These are phyloP conservation scores for Ensete ventricosum DNA, from an alignment of 176 grass and related monocot species.

Conservation along the genomic window DNA sequence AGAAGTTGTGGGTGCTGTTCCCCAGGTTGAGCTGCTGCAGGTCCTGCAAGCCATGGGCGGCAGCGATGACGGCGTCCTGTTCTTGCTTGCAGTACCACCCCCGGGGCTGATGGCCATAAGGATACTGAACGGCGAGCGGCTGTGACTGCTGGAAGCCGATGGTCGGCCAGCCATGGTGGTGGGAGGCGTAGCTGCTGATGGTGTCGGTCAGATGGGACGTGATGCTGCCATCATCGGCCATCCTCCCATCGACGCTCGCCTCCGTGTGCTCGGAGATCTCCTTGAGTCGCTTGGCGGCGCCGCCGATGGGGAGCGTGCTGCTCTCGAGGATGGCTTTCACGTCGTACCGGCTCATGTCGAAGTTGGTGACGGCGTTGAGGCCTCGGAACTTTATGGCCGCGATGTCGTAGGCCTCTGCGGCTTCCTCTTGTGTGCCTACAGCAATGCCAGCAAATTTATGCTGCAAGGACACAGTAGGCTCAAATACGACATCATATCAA, in stretches of 20 bases:
- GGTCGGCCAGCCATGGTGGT: slow-evolving; percentile 29
- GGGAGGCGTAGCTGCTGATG: slow-evolving; percentile 20
- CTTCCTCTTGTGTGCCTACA: slow-evolving; percentile 77
- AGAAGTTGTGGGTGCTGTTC: slow-evolving; percentile 42
- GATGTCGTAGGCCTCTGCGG: slow-evolving; percentile 74
- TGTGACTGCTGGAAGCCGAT: slow-evolving; percentile 25
- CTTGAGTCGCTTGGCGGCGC: slow-evolving; percentile 36
- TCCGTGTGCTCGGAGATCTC: slow-evolving; percentile 36
- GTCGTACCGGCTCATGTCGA: slow-evolving; percentile 74
- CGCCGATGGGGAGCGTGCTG: slow-evolving; percentile 34
- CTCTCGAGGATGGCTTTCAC: slow-evolving; percentile 74
- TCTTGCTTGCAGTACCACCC: slow-evolving; percentile 61
- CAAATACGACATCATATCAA: not conserved
- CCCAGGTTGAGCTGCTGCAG: slow-evolving; percentile 32
- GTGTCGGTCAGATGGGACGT: slow-evolving; percentile 22
- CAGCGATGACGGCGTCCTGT: slow-evolving; percentile 34
- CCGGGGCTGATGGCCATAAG: slow-evolving; percentile 5
- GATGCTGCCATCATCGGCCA: slow-evolving; percentile 5
- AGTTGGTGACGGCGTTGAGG: slow-evolving; percentile 75
- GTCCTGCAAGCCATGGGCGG: slow-evolving; percentile 32
- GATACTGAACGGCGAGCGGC: slow-evolving; percentile 25
- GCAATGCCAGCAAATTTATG: not conserved
- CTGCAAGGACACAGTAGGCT: not conserved
- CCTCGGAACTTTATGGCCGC: slow-evolving; percentile 75
- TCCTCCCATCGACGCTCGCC: slow-evolving; percentile 16